Conservation (phyloP, 805 yeast genomes). For the Yamadazyma phyllophila region DNA sequence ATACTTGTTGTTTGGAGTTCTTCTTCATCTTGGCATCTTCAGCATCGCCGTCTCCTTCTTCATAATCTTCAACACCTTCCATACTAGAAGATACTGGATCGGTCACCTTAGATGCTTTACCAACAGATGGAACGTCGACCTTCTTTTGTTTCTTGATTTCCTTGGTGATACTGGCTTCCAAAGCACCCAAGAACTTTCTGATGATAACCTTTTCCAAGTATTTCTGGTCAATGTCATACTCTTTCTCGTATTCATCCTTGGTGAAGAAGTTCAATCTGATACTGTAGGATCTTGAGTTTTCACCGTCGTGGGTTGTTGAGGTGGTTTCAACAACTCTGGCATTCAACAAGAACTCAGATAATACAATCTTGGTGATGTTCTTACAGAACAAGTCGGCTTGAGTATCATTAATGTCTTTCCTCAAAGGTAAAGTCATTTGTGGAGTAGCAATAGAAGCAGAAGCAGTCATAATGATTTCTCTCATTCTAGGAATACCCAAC, state of each 20-base stretch:
- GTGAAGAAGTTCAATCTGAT: constrained; percentile 76
- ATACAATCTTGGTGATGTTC: constrained; percentile 76
- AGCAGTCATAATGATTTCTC: constrained; percentile 99
- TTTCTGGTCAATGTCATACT: constrained; percentile 82
- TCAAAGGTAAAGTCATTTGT: constrained; percentile 91
- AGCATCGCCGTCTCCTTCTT: constrained; percentile 58
- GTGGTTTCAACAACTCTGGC: constrained; percentile 88
- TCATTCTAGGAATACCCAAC: constrained; percentile 98
- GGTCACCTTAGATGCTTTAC: constrained; percentile 59
- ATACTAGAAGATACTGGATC: constrained; percentile 34
- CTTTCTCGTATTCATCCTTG: constrained; percentile 72
- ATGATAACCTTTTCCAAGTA: constrained; percentile 72
- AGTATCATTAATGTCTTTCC: constrained; percentile 74
- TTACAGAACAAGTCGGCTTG: constrained; percentile 93
- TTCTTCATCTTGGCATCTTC: constrained; percentile 58
- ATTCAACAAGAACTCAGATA: constrained; percentile 85
- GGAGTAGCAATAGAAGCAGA: constrained; percentile 96
- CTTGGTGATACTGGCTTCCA: constrained; percentile 72
- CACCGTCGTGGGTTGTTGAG: constrained; percentile 51
- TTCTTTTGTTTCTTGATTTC: constrained; percentile 81
- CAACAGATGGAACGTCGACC: constrained; percentile 59
- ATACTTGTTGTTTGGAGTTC: constrained; percentile 79
- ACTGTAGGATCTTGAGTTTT: constrained; percentile 66
- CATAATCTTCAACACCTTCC: constrained; percentile 21
- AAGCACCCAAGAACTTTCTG: constrained; percentile 59